These are phyloP conservation scores for Phytophthora quininea DNA, from an alignment of 352 stramenopile species.

Conservation along the genomic window DNA sequence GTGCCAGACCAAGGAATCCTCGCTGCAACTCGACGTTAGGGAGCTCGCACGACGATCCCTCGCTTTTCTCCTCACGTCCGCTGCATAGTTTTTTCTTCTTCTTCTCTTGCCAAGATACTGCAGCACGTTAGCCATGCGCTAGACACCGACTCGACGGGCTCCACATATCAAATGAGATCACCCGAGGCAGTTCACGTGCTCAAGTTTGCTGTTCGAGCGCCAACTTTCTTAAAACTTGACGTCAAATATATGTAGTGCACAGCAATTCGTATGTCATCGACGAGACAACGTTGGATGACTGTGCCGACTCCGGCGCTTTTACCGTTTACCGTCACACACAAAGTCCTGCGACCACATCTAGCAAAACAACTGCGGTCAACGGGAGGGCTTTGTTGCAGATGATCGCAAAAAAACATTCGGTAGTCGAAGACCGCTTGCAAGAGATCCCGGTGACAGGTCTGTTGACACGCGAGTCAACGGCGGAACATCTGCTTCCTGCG, in stretches of 20 bases:
- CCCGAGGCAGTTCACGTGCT: not conserved
- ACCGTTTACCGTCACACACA: not conserved
- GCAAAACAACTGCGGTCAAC: too few species aligned
- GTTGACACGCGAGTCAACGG: not conserved
- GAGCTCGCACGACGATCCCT: not conserved
- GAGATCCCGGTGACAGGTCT: not conserved
- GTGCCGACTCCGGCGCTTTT: not conserved
- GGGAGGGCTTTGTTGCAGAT: too few species aligned
- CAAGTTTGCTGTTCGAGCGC: not conserved
- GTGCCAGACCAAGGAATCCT: not conserved
- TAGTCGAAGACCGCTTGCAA: not conserved
- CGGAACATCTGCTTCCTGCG: not conserved
- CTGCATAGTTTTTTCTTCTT: too few species aligned
- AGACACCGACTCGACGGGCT: too few species aligned
- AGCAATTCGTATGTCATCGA: too few species aligned
- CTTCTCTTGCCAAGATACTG: too few species aligned
- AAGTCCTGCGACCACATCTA: too few species aligned
- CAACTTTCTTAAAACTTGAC: not conserved
- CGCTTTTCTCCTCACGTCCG: too few species aligned
- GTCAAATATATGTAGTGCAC: not conserved
- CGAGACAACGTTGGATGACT: too few species aligned
- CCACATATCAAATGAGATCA: too few species aligned
- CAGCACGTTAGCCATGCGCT: too few species aligned
- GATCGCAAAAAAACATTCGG: not conserved
- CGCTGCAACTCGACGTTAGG: not conserved